These are phyloP conservation scores for Fraxinus platypoda DNA, from an alignment of 305 asterid species.

Conservation along the genomic window DNA sequence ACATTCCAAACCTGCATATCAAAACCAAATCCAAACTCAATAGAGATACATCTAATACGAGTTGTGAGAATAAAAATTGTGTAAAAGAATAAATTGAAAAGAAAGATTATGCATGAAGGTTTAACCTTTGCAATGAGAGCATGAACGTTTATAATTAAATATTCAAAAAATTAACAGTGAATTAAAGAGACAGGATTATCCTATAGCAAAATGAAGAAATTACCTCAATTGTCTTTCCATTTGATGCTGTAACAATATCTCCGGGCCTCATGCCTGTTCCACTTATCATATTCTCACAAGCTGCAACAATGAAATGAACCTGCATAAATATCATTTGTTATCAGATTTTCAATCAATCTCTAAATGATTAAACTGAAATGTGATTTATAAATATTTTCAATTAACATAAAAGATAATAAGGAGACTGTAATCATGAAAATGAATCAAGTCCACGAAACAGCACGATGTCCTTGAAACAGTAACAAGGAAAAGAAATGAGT, in stretches of 20 bases:
- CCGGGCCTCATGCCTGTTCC: constrained; percentile 97
- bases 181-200: neutral
- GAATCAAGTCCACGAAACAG: neutral
- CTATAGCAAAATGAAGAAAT: constrained; percentile 9
- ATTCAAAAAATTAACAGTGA: neutral
- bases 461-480: neutral
- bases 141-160: neutral
- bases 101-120: neutral
- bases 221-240: constrained; percentile 94
- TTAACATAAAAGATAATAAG: neutral
- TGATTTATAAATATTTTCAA: neutral
- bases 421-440: neutral
- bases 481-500: constrained; percentile 1
- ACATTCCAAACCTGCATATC: neutral
- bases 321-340: constrained; percentile 28
- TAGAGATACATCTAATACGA: neutral
- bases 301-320: constrained; percentile 91
- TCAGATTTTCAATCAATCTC: constrained; percentile 15
- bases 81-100: neutral
- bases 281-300: constrained; percentile 95
- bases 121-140: neutral
- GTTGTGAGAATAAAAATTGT: neutral
- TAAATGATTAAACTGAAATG: neutral
- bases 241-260: constrained; percentile 78
- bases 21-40: neutral